Percentiles rank a stretch among this genome's conserved stretches.
phyloP scores from a whole-genome alignment of 2,329 filamentous ascomycete genomes.

The Alternaria viburni region DNA sequence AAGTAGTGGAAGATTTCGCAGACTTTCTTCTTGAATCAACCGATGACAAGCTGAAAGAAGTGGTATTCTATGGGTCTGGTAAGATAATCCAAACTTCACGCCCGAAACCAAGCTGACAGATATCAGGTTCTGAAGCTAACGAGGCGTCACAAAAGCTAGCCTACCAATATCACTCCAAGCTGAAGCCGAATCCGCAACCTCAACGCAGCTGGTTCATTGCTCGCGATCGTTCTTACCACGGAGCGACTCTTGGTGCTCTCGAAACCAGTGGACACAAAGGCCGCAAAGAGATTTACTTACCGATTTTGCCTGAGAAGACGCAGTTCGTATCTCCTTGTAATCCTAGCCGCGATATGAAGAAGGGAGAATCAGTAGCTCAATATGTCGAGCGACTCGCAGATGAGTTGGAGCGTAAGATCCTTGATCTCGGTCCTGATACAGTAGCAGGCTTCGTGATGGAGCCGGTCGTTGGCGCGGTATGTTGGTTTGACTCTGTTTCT shows the following conservation, averaged over 20 bases:
- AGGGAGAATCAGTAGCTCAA: slow-evolving; percentile 60
- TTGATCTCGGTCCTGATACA: slow-evolving; percentile 64
- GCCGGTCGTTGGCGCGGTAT: slow-evolving; percentile 72
- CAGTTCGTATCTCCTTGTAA: slow-evolving; percentile 71
- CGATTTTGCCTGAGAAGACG: slow-evolving; percentile 62
- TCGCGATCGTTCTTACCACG: slow-evolving; percentile 71
- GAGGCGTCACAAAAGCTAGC: slow-evolving; percentile 73
- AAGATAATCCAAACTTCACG: slow-evolving; percentile 12
- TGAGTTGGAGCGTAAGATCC: slow-evolving; percentile 73
- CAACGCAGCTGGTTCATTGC: slow-evolving; percentile 67
- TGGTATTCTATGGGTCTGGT: slow-evolving; percentile 66
- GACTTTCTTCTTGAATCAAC: slow-evolving; percentile 59
- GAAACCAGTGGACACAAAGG: slow-evolving; percentile 67
- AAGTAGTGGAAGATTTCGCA: slow-evolving; percentile 61
- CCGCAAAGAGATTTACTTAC: slow-evolving; percentile 67
- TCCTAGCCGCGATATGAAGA: slow-evolving; percentile 63
- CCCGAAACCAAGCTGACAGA: background rate
- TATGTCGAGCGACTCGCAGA: slow-evolving; percentile 67
- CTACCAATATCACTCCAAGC: slow-evolving; percentile 67
- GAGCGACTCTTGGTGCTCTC: slow-evolving; percentile 71
- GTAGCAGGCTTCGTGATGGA: slow-evolving; percentile 78
- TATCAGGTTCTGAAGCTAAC: slow-evolving; percentile 64
- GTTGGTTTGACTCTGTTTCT: slow-evolving; percentile 30
- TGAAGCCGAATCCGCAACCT: slow-evolving; percentile 60
- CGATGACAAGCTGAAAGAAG: slow-evolving; percentile 59